Base-by-base conservation (phyloP, 169 alveolate genomes). In the Plasmodium relictum region DNA sequence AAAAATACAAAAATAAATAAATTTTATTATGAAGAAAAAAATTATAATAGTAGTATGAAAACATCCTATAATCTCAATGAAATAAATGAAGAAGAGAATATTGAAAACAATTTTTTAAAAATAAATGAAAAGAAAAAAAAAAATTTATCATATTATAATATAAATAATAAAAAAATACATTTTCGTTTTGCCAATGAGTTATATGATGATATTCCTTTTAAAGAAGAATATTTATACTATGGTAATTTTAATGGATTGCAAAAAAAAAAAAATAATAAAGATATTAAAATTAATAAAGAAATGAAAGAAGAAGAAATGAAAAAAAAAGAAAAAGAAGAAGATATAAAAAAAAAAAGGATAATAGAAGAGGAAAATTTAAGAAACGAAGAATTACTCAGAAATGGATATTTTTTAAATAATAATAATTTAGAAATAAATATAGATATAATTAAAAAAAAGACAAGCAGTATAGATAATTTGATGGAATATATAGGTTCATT, bases 401-500 rank as follows among this genome's bases (percentile, higher is more conserved):
- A 78, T 37, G 89, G 89, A n/a, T 78, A 16, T 16, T 78, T 63
- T 59, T 16, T 78, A 26, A 78, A 66, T 41, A 42, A 45, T 20
- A 44, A 78, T 7, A 37, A 10, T n/a, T 65, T 78, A 78, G 89
- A 78, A 78, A 78, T 78, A 45, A 78, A 78, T 69, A 56, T 78
- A 41, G 89, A 78, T 48, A 45, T 78, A 63, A 31, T 78, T 45
- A 78, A 78, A 59, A 63, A 62, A 48, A 78, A 78, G 52, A 78
- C 89, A 63, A 65, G 18, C 20, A 63, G 63, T 14, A 58, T 26
- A 58, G 24, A 50, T 65, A 63, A 63, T 78, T 65, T 78, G 42
- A n/a, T 78, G 37, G 89, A 78, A 54, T 78, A 78, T 42, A 26
- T 78, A n/a, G 89, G 89, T 18, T 72, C 68, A 50, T 78, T 78